Evolutionary conservation across 1,139 yeast species (phyloP).

Genomic region (Geotrichum reessii): DNA sequence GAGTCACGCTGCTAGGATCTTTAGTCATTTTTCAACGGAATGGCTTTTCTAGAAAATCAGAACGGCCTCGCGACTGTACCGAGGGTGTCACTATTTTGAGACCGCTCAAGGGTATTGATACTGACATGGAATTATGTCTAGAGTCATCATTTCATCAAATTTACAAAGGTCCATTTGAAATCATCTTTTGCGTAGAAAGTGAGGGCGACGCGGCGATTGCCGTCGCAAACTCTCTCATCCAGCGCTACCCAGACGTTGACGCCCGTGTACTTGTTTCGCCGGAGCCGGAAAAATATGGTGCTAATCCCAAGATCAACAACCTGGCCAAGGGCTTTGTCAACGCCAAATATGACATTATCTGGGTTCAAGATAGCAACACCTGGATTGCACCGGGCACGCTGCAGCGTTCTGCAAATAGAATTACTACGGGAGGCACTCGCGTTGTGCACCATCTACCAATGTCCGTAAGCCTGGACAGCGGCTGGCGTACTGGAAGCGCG

Average conservation of each 20-base stretch:
- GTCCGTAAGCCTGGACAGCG: constrained; percentile 44
- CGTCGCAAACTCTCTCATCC: constrained; percentile 47
- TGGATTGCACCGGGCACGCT: constrained; percentile 68
- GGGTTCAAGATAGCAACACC: constrained; percentile 89
- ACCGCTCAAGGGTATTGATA: constrained; percentile 80
- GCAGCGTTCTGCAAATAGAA: constrained; percentile 49
- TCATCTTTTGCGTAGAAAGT: constrained; percentile 70
- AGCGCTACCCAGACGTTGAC: constrained; percentile 53
- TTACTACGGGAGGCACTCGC: constrained; percentile 38
- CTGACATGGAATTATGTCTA: constrained; percentile 64
- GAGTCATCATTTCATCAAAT: constrained; percentile 63
- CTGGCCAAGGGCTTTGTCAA: constrained; percentile 66
- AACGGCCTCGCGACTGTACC: not conserved
- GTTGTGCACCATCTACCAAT: constrained; percentile 78
- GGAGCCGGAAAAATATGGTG: constrained; percentile 50
- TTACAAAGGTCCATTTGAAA: constrained; percentile 60
- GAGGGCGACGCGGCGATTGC: constrained; percentile 60
- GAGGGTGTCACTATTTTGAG: constrained; percentile 71
- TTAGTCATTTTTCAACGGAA: not conserved
- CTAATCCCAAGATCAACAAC: constrained; percentile 86
- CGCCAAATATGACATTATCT: constrained; percentile 67
- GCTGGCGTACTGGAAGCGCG: constrained; percentile 50
- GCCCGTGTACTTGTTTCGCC: constrained; percentile 47
- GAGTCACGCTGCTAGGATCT: not conserved
- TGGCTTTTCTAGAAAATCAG: not conserved